Evolutionary conservation across 306 rosid species (phyloP).

Genomic region (Cotoneaster glaucophyllus): DNA sequence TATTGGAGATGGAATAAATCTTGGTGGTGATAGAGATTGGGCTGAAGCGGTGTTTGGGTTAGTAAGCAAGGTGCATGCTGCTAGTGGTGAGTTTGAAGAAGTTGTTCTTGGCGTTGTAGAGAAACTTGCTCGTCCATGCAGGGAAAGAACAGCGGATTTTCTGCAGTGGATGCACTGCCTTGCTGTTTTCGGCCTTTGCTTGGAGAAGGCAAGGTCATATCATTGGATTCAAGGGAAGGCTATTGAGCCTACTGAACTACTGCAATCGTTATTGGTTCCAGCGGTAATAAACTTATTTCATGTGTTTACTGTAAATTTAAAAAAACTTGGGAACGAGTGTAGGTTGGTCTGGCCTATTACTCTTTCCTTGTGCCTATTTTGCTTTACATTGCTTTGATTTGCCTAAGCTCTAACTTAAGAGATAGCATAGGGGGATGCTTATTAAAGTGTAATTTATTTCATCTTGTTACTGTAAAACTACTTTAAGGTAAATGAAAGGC

Average conservation of each 20-base stretch:
- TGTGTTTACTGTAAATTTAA: background rate
- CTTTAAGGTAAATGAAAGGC: background rate
- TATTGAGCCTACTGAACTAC: slow-evolving; percentile 53
- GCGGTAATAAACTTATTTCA: slow-evolving; percentile 48
- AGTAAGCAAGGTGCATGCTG: slow-evolving; percentile 74
- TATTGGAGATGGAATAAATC: slow-evolving; percentile 85
- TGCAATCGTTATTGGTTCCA: slow-evolving; percentile 78
- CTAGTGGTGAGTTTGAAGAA: slow-evolving; percentile 83
- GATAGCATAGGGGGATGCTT: background rate
- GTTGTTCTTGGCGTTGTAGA: slow-evolving; percentile 59
- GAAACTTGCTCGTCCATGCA: slow-evolving; percentile 78
- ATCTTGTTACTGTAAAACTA: background rate
- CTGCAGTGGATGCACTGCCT: slow-evolving; percentile 92
- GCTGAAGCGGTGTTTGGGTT: slow-evolving; percentile 69
- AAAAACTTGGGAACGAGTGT: background rate
- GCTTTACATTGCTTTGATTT: background rate
- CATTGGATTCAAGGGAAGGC: slow-evolving; percentile 52
- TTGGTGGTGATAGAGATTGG: slow-evolving; percentile 95
- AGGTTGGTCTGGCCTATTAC: too few relatives aligned
- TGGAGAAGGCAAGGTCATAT: slow-evolving; percentile 67
- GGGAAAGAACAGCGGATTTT: slow-evolving; percentile 83
- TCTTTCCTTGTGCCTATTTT: too few relatives aligned
- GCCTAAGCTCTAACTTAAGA: background rate
- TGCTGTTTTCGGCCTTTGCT: slow-evolving; percentile 66
- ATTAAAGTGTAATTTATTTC: background rate